Evolutionary conservation across 2,329 filamentous ascomycete genomes (phyloP).

Genomic region (Dactylellina leptospora): DNA sequence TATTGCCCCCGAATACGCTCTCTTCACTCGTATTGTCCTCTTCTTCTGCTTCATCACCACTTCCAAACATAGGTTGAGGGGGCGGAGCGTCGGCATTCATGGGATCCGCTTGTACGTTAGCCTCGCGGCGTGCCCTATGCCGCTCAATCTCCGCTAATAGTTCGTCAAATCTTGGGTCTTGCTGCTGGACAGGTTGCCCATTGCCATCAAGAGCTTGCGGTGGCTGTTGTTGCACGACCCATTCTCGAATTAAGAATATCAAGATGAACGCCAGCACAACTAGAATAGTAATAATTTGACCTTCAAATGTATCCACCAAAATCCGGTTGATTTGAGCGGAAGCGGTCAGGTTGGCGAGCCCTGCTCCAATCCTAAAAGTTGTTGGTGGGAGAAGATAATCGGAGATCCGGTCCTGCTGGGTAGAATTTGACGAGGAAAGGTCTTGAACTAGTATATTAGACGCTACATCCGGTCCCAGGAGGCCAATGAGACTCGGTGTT

Average conservation of each 20-base stretch:
- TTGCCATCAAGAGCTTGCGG: conserved; percentile 67
- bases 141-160: conserved; percentile 45
- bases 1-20: conserved; percentile 48
- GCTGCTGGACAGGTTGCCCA: conserved; percentile 48
- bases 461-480: conserved; percentile 38
- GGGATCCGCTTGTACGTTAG: conserved; percentile 23
- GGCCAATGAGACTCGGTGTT: conserved; percentile 22
- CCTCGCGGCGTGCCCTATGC: conserved; percentile 38
- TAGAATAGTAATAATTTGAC: conserved; percentile 88
- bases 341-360: conserved; percentile 68
- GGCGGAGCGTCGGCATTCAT: conserved; percentile 2
- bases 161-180: conserved; percentile 46
- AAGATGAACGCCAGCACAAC: conserved; percentile 95
- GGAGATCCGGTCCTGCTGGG: conserved; percentile 16
- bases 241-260: conserved; percentile 95
- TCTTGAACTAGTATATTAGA: conserved; percentile 27
- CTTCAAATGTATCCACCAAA: conserved; percentile 84
- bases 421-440: conserved; percentile 12
- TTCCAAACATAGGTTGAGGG: conserved; percentile 42
- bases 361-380: conserved; percentile 38
- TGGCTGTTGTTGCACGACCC: conserved; percentile 97
- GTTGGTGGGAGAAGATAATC: conserved; percentile 42
- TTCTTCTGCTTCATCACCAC: conserved; percentile 52
- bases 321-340: conserved; percentile 78
- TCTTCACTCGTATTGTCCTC: conserved; percentile 49